Base-by-base conservation (phyloP, 2,329 filamentous ascomycete genomes). In the Ophiostoma sp. region DNA sequence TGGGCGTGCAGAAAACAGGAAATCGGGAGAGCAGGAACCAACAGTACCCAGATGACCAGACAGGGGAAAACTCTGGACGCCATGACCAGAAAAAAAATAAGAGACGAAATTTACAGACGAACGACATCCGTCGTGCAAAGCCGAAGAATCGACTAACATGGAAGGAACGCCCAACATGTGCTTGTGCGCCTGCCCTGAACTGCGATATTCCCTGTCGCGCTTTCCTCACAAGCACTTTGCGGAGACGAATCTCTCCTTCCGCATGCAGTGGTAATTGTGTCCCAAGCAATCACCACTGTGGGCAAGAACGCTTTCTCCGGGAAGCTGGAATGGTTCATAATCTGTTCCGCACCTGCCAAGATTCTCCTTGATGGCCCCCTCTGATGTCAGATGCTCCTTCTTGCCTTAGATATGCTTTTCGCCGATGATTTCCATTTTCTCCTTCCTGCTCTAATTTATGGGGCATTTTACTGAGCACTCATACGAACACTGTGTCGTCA, bases 301-400 rank as follows among this genome's bases (percentile, higher is more conserved):
- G 64, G 64, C 42, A 69, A 36, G 25, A 36, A n/a, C 25, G 42
- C 39, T 31, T 33, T 50, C 45, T 22, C 64, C 64, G 64, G 42
- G 42, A 50, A 50, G 64, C 64, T 50, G 64, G 64, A 69, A 69
- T 50, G 42, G 64, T 69, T 48, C 63, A 48, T 48, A 66, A 48
- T 33, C 39, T n/a, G 22, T n/a, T 31, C 63, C 39, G 63, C 63
- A 42, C 36, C 31, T 45, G 61, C 61, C n/a, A 66, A 66, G 61
- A 42, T 2, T 12, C 36, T n/a, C 61, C 36, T 66, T 19, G 25
- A 59, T 52, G 59, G 19, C 19, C 31, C 57, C 31, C 59, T 63
- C 59, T 39, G 33, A 63, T 39, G 33, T 64, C 59, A 42, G 36
- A 42, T 42, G n/a, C 33, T 22, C 2, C 11, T 12, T 59, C 25